Percentiles rank a stretch among this genome's conserved stretches.
Conservation (phyloP, 331 rosid genomes). For the Malus hybrid region DNA sequence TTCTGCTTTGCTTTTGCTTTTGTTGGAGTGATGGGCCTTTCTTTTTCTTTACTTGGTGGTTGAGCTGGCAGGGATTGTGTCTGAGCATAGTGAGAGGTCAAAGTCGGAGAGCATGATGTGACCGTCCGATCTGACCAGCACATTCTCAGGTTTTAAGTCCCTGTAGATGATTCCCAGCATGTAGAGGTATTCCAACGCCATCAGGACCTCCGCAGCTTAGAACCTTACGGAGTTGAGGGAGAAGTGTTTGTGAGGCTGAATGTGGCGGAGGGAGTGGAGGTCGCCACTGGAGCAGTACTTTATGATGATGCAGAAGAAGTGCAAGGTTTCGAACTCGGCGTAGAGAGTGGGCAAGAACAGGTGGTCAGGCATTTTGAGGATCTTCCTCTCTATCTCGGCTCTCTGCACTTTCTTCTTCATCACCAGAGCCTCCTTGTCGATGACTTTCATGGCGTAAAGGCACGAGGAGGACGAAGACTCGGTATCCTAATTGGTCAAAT, state of each 20-base stretch:
- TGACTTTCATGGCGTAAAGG: slow-evolving; percentile 89
- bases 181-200: slow-evolving; percentile 92
- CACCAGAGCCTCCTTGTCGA: slow-evolving; percentile 75
- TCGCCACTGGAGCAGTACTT: slow-evolving; percentile 94
- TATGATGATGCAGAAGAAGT: slow-evolving; percentile 93
- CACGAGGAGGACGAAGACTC: slow-evolving; percentile 13
- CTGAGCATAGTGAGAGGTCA: slow-evolving; percentile 71
- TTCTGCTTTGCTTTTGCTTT: no score
- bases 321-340: slow-evolving; percentile 90
- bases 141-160: slow-evolving; percentile 91
- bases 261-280: slow-evolving; percentile 77
- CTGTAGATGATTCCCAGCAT: slow-evolving; percentile 97
- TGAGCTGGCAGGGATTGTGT: slow-evolving; percentile 58
- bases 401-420: slow-evolving; percentile 70
- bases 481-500: slow-evolving; percentile 12
- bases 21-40: no score
- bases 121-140: slow-evolving; percentile 93
- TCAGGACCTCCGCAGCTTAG: slow-evolving; percentile 87
- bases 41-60: no score
- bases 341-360: slow-evolving; percentile 82
- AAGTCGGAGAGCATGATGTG: slow-evolving; percentile 98
- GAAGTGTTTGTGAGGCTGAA: slow-evolving; percentile 59
- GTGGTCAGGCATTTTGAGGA: slow-evolving; percentile 91
- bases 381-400: slow-evolving; percentile 89
- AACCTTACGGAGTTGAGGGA: slow-evolving; percentile 78